Conservation (phyloP, 345 rosid genomes). For the Salix viminalis region DNA sequence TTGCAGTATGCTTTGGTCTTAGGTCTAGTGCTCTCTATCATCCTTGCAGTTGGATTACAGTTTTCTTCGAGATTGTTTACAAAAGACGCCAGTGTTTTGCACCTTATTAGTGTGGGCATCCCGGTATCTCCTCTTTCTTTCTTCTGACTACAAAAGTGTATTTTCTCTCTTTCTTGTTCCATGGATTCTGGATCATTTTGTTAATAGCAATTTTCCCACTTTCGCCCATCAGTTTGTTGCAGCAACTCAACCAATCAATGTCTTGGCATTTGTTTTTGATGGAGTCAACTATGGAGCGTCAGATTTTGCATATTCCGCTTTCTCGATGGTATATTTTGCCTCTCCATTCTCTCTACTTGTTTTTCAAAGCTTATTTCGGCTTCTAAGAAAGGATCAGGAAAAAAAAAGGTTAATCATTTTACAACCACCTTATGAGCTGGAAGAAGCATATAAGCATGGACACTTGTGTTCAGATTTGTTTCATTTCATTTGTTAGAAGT, state of each 20-base stretch:
- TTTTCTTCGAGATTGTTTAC: slow-evolving; percentile 21
- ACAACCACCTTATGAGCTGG: not conserved
- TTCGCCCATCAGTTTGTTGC: slow-evolving; percentile 20
- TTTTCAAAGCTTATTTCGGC: not conserved
- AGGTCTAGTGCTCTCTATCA: slow-evolving; percentile 12
- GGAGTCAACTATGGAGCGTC: slow-evolving; percentile 32
- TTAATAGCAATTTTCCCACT: not conserved
- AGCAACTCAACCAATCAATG: slow-evolving; percentile 27
- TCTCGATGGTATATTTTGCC: slow-evolving; percentile 22
- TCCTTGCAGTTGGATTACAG: slow-evolving; percentile 15
- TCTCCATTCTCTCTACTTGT: too few relatives aligned
- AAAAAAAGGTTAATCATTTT: not conserved
- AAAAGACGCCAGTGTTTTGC: slow-evolving; percentile 6
- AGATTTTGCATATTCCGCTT: slow-evolving; percentile 26
- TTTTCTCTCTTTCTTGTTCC: not conserved
- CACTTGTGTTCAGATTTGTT: too few relatives aligned
- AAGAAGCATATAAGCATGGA: too few relatives aligned
- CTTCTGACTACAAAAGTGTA: not conserved
- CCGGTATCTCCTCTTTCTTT: slow-evolving; percentile 4
- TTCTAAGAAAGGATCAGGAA: not conserved
- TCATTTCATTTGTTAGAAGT: too few relatives aligned
- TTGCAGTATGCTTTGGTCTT: slow-evolving; percentile 23
- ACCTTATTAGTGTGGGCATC: slow-evolving; percentile 17
- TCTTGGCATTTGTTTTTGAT: slow-evolving; percentile 28
- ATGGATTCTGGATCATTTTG: not conserved